phyloP scores from a whole-genome alignment of 495 filamentous ascomycete genomes.

The Aspergillus affinis region DNA sequence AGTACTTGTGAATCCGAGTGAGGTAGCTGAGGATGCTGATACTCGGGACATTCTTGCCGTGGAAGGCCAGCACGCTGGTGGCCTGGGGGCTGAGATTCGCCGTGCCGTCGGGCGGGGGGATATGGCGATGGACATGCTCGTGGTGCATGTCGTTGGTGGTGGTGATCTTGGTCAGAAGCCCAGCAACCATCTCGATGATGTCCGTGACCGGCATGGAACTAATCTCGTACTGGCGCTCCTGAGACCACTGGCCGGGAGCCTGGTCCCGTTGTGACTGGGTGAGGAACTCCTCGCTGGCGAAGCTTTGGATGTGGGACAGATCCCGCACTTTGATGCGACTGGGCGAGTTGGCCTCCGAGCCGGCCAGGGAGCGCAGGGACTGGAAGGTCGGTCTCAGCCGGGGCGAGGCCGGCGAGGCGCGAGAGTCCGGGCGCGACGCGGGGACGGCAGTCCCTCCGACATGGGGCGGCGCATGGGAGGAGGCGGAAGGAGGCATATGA shows the following conservation, averaged over 20 bases:
- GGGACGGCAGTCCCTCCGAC: conserved; percentile 17
- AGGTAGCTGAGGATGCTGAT: conserved; percentile 97
- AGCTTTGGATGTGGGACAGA: conserved; percentile 84
- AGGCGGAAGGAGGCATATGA: conserved; percentile 8
- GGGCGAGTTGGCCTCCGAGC: conserved; percentile 62
- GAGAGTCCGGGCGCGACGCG: conserved; percentile 19
- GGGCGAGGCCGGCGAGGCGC: conserved; percentile 51
- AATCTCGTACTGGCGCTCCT: conserved; percentile 78
- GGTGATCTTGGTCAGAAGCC: conserved; percentile 96
- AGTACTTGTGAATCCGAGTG: conserved; percentile 97
- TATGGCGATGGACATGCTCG: conserved; percentile 71
- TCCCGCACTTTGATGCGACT: conserved; percentile 79
- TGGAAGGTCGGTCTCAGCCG: conserved; percentile 51
- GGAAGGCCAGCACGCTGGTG: conserved; percentile 94
- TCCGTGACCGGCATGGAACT: conserved; percentile 96
- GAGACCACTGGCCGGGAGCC: conserved; percentile 47
- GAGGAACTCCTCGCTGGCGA: conserved; percentile 72
- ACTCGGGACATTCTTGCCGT: conserved; percentile 96
- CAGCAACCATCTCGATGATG: conserved; percentile 99
- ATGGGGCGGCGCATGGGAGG: conserved; percentile 24
- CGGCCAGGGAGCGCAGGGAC: conserved; percentile 50
- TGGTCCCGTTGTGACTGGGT: conserved; percentile 47
- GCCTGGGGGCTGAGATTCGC: conserved; percentile 72
- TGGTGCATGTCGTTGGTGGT: conserved; percentile 95
- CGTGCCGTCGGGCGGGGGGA: conserved; percentile 65